Evolutionary conservation across 177 flowering plant genomes (phyloP).

Genomic region (Vitis hybrid): DNA sequence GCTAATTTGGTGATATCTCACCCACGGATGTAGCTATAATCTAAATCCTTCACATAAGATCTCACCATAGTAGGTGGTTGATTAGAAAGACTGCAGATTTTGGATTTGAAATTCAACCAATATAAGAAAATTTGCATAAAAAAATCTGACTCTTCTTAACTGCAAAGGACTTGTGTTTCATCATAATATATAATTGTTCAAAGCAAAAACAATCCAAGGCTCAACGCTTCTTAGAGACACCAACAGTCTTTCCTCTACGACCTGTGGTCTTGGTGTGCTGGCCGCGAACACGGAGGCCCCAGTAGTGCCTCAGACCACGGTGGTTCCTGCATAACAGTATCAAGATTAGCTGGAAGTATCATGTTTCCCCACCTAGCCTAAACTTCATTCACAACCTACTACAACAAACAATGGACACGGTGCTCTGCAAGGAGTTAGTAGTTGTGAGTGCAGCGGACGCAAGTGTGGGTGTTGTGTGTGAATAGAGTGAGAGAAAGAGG

Average conservation of each 20-base stretch:
- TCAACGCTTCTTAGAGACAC: slow-evolving; percentile 46
- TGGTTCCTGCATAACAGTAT: slow-evolving; percentile 27
- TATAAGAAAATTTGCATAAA: neutral
- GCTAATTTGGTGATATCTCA: too few relatives aligned
- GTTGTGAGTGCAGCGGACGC: too few relatives aligned
- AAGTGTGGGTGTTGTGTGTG: too few relatives aligned
- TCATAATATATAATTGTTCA: neutral
- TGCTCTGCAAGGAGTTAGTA: too few relatives aligned
- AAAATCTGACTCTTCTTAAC: neutral
- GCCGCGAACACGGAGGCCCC: slow-evolving; percentile 44
- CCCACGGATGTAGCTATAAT: too few relatives aligned
- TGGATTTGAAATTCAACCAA: neutral
- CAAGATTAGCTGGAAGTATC: neutral
- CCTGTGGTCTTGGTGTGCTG: slow-evolving; percentile 45
- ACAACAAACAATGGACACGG: too few relatives aligned
- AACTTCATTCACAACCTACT: too few relatives aligned
- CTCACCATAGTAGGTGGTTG: too few relatives aligned
- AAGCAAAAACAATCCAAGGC: neutral
- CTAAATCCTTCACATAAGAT: too few relatives aligned
- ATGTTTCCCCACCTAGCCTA: too few relatives aligned
- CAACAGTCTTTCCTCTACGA: slow-evolving; percentile 41
- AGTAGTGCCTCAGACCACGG: slow-evolving; percentile 45
- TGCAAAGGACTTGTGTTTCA: neutral
- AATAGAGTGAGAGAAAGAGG: too few relatives aligned
- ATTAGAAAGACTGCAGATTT: too few relatives aligned